Conservation (phyloP, 2,329 filamentous ascomycete species). For the Phaeophleospora eucalypticola region DNA sequence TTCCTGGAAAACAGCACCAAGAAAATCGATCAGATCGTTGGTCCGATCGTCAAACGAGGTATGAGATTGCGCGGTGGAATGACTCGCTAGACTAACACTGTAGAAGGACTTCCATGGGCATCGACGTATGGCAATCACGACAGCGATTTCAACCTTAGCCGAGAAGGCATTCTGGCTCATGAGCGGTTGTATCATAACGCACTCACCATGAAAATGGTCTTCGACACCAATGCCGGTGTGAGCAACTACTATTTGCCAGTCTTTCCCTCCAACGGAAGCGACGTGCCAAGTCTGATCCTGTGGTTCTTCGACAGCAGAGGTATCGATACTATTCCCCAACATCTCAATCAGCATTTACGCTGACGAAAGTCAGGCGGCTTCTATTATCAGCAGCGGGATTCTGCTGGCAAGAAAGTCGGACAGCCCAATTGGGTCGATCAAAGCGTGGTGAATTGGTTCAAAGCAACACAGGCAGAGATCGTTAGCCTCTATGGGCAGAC, state of each 20-base stretch:
- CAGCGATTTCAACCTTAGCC: slow-evolving; percentile 55
- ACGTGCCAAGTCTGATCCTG: slow-evolving; percentile 48
- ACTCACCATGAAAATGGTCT: slow-evolving; percentile 44
- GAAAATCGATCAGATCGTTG: slow-evolving; percentile 58
- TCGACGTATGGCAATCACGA: slow-evolving; percentile 72
- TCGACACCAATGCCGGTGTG: slow-evolving; percentile 38
- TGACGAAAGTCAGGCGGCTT: slow-evolving; percentile 44
- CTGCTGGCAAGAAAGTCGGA: slow-evolving; percentile 26
- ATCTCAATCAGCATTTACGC: no score
- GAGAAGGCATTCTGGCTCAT: slow-evolving; percentile 38
- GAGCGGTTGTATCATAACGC: slow-evolving; percentile 38
- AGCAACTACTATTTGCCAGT: slow-evolving; percentile 56
- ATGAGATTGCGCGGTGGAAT: not conserved
- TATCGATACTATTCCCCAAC: not conserved
- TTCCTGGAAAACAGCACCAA: slow-evolving; percentile 52
- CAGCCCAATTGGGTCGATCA: slow-evolving; percentile 45
- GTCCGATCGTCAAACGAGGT: slow-evolving; percentile 51
- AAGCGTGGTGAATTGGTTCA: slow-evolving; percentile 46
- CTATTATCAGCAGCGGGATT: slow-evolving; percentile 43
- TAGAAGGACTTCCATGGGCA: slow-evolving; percentile 53
- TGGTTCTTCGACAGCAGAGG: slow-evolving; percentile 67
- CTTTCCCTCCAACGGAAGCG: slow-evolving; percentile 42
- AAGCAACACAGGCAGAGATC: slow-evolving; percentile 24
- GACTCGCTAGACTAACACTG: not conserved
- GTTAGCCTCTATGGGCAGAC: slow-evolving; percentile 9